Evolutionary conservation across 345 rosid species (phyloP).

Genomic region (Odontarrhena argentea): DNA sequence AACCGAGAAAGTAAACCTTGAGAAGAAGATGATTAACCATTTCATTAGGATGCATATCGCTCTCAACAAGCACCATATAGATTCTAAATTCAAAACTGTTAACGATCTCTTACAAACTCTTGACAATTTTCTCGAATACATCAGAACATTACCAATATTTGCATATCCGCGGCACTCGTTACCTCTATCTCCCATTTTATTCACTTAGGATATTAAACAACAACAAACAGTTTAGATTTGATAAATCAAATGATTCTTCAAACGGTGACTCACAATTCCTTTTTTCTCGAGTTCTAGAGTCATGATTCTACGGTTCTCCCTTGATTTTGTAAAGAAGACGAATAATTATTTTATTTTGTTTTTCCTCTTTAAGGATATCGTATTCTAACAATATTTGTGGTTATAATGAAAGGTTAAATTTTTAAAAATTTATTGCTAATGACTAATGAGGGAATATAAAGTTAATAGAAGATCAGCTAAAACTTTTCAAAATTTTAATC

Average conservation of each 20-base stretch:
- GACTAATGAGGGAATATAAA: too few relatives aligned
- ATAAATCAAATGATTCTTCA: too few relatives aligned
- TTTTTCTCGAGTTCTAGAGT: not conserved
- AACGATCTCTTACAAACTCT: constrained; percentile 88
- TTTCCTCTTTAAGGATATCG: too few relatives aligned
- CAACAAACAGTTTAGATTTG: too few relatives aligned
- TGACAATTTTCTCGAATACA: constrained; percentile 68
- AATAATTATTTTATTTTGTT: too few relatives aligned
- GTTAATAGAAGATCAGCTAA: too few relatives aligned
- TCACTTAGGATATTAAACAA: not conserved
- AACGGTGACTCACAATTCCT: not conserved
- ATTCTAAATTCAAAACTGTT: constrained; percentile 74
- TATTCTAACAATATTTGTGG: too few relatives aligned
- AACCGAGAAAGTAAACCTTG: constrained; percentile 53
- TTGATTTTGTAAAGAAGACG: too few relatives aligned
- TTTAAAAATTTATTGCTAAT: too few relatives aligned
- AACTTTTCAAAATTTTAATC: too few relatives aligned
- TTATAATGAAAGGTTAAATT: too few relatives aligned
- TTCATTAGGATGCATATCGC: constrained; percentile 94
- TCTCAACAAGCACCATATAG: constrained; percentile 73
- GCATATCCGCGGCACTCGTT: constrained; percentile 49
- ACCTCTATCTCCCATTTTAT: constrained; percentile 50
- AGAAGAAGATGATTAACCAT: constrained; percentile 78
- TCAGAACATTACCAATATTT: constrained; percentile 56
- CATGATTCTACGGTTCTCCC: not conserved